A percentile compares a stretch with the other conserved stretches of the same genome.
Conservation (phyloP, 2,329 filamentous ascomycete species). For the Curvularia spicifera region DNA sequence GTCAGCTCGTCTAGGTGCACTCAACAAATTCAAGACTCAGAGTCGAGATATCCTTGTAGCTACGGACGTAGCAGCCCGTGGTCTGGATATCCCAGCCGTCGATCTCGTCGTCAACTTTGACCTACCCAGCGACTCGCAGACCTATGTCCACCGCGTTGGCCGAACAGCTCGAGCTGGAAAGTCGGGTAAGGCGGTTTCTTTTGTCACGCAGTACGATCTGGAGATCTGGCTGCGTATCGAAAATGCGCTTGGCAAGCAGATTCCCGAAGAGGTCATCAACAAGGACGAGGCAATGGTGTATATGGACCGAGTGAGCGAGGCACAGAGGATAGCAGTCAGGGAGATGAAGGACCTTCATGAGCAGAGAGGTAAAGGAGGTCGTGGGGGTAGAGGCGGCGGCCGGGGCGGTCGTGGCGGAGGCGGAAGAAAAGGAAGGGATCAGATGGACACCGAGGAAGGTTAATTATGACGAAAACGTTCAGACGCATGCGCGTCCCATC, state of each 20-base stretch:
- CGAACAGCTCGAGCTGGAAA: conserved; percentile 88
- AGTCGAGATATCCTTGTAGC: conserved; percentile 87
- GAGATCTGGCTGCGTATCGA: conserved; percentile 84
- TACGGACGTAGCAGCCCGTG: conserved; percentile 91
- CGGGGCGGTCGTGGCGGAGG: conserved; percentile 24
- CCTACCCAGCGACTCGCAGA: conserved; percentile 83
- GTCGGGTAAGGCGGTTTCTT: conserved; percentile 77
- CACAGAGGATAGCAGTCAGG: conserved; percentile 76
- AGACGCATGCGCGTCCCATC: background rate
- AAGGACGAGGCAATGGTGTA: conserved; percentile 89
- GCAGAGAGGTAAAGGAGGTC: conserved; percentile 62
- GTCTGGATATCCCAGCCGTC: conserved; percentile 91
- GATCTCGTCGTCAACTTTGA: conserved; percentile 88
- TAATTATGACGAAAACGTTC: conserved; percentile 40
- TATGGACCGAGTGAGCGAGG: conserved; percentile 77
- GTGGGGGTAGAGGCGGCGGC: conserved; percentile 47
- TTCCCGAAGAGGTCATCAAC: conserved; percentile 70
- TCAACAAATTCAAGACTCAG: conserved; percentile 86
- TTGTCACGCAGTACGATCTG: conserved; percentile 88
- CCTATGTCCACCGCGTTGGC: conserved; percentile 88
- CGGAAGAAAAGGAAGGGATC: conserved; percentile 61
- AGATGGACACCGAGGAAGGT: conserved; percentile 80
- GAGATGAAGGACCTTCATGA: conserved; percentile 85
- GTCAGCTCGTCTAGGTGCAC: conserved; percentile 80
- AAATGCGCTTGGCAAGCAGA: conserved; percentile 77